These are phyloP conservation scores for Amanita pseudoporphyria DNA, from an alignment of 768 basidiomycete genomes.

Conservation along the genomic window DNA sequence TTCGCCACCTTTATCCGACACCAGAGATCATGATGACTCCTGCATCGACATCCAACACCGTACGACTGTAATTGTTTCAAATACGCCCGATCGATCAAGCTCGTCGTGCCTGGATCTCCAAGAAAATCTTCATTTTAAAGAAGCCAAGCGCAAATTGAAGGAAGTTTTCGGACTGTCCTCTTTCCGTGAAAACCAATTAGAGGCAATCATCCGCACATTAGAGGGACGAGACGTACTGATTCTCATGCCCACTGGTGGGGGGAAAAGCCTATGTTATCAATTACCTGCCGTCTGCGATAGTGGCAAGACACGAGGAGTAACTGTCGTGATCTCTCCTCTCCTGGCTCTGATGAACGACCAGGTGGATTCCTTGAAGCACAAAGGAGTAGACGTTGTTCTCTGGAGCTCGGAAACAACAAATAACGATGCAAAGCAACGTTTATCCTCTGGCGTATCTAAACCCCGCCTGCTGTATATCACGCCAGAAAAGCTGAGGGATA, in stretches of 20 bases:
- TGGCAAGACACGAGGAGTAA: constrained; percentile 71
- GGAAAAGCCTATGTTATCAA: constrained; percentile 84
- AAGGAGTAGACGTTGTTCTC: constrained; percentile 59
- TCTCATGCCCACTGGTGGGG: constrained; percentile 93
- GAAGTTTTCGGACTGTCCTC: constrained; percentile 49
- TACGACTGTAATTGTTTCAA: too few species aligned
- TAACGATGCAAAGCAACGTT: constrained; percentile 32
- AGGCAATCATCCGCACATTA: constrained; percentile 75
- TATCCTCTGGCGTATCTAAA: constrained; percentile 31
- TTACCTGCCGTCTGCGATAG: constrained; percentile 77
- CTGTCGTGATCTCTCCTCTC: constrained; percentile 86
- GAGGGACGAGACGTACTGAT: constrained; percentile 84
- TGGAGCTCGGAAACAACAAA: constrained; percentile 49
- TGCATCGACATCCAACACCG: neutral
- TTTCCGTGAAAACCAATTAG: constrained; percentile 81
- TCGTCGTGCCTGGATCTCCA: neutral
- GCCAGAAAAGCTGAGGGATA: constrained; percentile 78
- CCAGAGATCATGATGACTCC: neutral
- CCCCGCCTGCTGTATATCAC: constrained; percentile 81
- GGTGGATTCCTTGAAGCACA: constrained; percentile 52
- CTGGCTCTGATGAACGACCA: constrained; percentile 88
- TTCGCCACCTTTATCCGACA: neutral
- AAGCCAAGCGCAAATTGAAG: constrained; percentile 45
- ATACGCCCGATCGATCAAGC: neutral
- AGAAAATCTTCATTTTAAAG: constrained; percentile 27